A percentile compares a stretch with the other conserved stretches of the same genome.
These are phyloP conservation scores for Claviceps africana DNA, from an alignment of 2,329 filamentous ascomycete genomes.

Conservation along the genomic window DNA sequence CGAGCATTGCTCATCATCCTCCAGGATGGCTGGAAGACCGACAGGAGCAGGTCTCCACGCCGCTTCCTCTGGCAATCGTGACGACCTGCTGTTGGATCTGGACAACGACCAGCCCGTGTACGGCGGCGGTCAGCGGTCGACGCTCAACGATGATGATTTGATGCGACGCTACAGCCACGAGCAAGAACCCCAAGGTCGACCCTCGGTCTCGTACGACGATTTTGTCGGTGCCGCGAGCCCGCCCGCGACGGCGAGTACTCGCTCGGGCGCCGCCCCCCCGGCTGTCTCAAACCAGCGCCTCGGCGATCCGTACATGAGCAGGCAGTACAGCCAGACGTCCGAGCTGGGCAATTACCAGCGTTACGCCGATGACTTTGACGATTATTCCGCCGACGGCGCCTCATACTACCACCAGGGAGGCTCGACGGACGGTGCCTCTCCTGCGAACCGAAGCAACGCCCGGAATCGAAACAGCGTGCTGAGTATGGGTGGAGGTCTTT, in stretches of 20 bases:
- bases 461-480: constrained; percentile 80
- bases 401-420: constrained; percentile 72
- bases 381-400: constrained; percentile 62
- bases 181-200: constrained; percentile 49
- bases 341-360: constrained; percentile 78
- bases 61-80: constrained; percentile 31
- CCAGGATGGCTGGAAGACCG: constrained; percentile 48
- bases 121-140: constrained; percentile 59
- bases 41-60: constrained; percentile 32
- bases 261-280: constrained; percentile 20
- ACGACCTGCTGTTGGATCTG: constrained; percentile 60
- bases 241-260: constrained; percentile 21
- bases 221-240: constrained; percentile 58
- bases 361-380: constrained; percentile 79
- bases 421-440: constrained; percentile 40
- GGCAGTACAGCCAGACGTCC: constrained; percentile 59
- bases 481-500: constrained; percentile 69
- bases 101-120: constrained; percentile 60
- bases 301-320: constrained; percentile 31
- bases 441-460: constrained; percentile 33
- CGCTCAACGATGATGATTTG: constrained; percentile 70
- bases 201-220: constrained; percentile 87
- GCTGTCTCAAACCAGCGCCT: constrained; percentile 8
- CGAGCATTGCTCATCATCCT: constrained; percentile 24
- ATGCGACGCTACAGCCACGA: constrained; percentile 61